Percentiles rank a stretch among this genome's conserved stretches.
Evolutionary conservation across 306 rosid species (phyloP).

Genomic region (Fragaria nilgerrensis): DNA sequence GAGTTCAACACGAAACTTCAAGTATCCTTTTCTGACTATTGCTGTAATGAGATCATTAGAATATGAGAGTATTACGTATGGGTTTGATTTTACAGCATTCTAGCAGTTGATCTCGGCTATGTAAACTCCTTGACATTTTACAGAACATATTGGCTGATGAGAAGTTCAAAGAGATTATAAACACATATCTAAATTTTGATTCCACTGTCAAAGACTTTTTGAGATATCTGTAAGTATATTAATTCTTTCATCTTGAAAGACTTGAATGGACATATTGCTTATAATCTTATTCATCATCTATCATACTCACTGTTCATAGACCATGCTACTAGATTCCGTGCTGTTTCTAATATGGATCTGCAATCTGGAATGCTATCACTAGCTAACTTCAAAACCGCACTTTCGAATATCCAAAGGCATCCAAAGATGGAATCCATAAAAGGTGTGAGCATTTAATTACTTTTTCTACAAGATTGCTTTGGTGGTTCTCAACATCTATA

Average conservation of each 20-base stretch:
- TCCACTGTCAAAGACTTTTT: constrained; percentile 60
- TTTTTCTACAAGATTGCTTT: constrained; percentile 1
- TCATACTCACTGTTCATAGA: constrained; percentile 29
- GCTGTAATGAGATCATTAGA: background rate
- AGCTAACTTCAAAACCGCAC: constrained; percentile 67
- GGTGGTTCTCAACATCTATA: constrained; percentile 5
- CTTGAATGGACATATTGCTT: background rate
- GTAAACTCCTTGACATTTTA: constrained; percentile 56
- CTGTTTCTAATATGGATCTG: constrained; percentile 73
- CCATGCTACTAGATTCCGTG: constrained; percentile 59
- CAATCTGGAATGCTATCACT: constrained; percentile 59
- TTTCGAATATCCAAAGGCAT: constrained; percentile 60
- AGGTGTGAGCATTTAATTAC: constrained; percentile 41
- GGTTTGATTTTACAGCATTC: background rate
- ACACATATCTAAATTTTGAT: constrained; percentile 43
- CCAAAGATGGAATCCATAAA: constrained; percentile 76
- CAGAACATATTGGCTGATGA: constrained; percentile 70
- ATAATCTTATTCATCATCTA: background rate
- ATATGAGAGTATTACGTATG: background rate
- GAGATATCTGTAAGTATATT: constrained; percentile 70
- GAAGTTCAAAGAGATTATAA: constrained; percentile 54
- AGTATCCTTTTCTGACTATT: constrained; percentile 63
- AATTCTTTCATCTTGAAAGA: constrained; percentile 19
- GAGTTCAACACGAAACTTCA: constrained; percentile 61
- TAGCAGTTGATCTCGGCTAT: constrained; percentile 6